Evolutionary conservation across 2,329 filamentous ascomycete species (phyloP), one percentile per base, ranked within the genome.

Genomic region (Colletotrichum sp.): DNA sequence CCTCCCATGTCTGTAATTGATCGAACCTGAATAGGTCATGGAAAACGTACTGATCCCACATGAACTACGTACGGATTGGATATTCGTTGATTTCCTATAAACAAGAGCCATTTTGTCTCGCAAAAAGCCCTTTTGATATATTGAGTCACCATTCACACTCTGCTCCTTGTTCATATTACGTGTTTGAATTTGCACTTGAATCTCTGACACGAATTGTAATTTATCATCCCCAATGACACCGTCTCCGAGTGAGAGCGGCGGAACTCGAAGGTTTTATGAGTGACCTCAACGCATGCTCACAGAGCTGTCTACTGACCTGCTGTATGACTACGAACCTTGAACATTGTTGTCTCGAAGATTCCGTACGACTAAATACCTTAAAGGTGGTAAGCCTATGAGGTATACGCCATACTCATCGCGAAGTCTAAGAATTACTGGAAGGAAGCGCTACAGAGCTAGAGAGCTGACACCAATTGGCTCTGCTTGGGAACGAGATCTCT

Each of bases 91-190:
- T 12, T 10, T 4, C 10, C 9, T 6, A 13, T 12, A 2, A 13
- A 21, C 6, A 12, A 49, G 12, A 21, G 3, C 44, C 2, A 21
- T 49, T 1, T 6, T n/a, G n/a, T 21, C 44, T 49, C n/a, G 44
- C 10, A 49, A 6, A 21, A 1, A 49, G 18, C 3, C 44, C 8
- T 1, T 12, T 12, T 8, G 0, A 21, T 6, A 13, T 1, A 49
- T 12, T 8, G 44, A 21, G 39, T 49, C 10, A 2, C 4, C 8
- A 8, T 39, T 21, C 10, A 21, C 12, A 4, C 4, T 49, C 0
- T 7, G 6, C 2, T 21, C 6, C n/a, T 49, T 0, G 13, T 21
- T 49, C 6, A 21, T 4, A 21, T 49, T 0, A 44, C 1, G n/a
- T 49, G 44, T 21, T 49, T 49, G 10, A 21, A 12, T 49, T 49